Conservation (phyloP, 345 rosid species). For the Boechera divaricarpa region DNA sequence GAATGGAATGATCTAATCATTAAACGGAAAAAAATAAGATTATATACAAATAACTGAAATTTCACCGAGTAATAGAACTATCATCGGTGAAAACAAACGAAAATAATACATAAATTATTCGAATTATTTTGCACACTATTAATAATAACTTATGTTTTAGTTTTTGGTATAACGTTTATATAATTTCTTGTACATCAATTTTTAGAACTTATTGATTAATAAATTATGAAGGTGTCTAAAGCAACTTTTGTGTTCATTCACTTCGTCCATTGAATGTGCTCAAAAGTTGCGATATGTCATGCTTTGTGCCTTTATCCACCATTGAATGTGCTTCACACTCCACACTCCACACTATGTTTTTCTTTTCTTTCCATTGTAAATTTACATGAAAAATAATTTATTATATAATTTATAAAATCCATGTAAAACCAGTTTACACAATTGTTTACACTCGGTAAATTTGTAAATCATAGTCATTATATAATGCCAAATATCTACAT, state of each 20-base stretch:
- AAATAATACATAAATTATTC: no score
- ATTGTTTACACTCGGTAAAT: neutral
- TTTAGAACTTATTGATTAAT: neutral
- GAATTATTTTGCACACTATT: no score
- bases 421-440: neutral
- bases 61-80: no score
- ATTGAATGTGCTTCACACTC: constrained; percentile 20
- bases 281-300: constrained; percentile 19
- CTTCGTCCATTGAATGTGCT: constrained; percentile 35
- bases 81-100: no score
- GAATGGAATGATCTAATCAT: no score
- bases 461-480: neutral
- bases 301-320: constrained; percentile 16
- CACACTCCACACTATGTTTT: constrained; percentile 21
- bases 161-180: neutral
- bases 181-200: neutral
- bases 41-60: no score
- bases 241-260: constrained; percentile 25
- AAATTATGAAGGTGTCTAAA: neutral
- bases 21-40: no score
- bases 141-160: neutral
- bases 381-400: neutral
- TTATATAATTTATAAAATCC: neutral
- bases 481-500: neutral
- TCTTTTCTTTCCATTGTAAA: constrained; percentile 1